phyloP scores from a whole-genome alignment of 1,284 basidiomycete species.

The Cryptococcus amylolentus region DNA sequence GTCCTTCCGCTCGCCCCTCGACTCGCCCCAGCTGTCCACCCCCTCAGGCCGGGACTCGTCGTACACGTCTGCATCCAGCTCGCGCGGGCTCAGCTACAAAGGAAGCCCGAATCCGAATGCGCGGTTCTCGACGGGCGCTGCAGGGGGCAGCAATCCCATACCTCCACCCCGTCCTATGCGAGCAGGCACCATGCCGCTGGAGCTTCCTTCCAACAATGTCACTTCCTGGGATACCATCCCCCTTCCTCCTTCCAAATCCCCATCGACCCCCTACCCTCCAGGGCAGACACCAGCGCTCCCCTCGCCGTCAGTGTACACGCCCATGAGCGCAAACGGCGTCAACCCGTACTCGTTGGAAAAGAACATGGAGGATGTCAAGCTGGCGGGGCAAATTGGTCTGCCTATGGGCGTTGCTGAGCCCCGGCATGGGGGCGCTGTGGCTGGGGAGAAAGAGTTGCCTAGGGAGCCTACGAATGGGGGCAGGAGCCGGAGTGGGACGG shows the following conservation, averaged over 20 bases:
- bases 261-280: conserved; percentile 5
- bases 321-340: conserved; percentile 18
- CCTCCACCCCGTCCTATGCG: conserved; percentile 40
- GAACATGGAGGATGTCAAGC: conserved; percentile 29
- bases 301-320: conserved; percentile 28
- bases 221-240: conserved; percentile 14
- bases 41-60: conserved; percentile 21
- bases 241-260: conserved; percentile 11
- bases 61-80: conserved; percentile 11
- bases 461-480: conserved; percentile 37
- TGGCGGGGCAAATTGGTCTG: conserved; percentile 23
- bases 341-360: conserved; percentile 36
- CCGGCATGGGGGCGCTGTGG: background rate
- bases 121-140: conserved; percentile 36
- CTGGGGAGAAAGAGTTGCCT: conserved; percentile 37
- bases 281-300: background rate
- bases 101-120: conserved; percentile 45
- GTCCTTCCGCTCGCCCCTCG: conserved; percentile 18
- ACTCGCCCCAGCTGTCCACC: conserved; percentile 28
- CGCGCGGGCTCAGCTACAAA: conserved; percentile 13
- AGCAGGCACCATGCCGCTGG: conserved; percentile 45
- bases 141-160: conserved; percentile 5
- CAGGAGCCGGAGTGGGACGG: conserved; percentile 47
- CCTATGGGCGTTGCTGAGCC: conserved; percentile 30
- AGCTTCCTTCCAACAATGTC: conserved; percentile 21